These are phyloP conservation scores for Mucor velutinosus DNA, from an alignment of 371 early-diverging fungal species.

Conservation along the genomic window DNA sequence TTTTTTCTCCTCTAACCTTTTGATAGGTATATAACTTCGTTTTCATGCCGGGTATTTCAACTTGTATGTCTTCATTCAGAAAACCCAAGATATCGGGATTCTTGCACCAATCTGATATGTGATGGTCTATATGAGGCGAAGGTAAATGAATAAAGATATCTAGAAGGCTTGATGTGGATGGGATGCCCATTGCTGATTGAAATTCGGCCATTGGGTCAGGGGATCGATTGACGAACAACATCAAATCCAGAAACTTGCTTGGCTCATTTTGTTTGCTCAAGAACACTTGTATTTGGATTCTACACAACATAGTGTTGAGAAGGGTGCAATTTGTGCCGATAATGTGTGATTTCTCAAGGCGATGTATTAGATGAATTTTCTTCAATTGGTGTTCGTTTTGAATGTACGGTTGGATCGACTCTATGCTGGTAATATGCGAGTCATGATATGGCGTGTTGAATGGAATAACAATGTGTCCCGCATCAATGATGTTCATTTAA, in stretches of 20 bases:
- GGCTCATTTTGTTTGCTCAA: background rate
- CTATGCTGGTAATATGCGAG: background rate
- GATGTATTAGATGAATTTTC: background rate
- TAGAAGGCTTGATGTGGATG: slow-evolving; percentile 16
- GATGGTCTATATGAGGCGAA: slow-evolving; percentile 25
- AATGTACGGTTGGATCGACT: background rate
- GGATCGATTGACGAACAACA: background rate
- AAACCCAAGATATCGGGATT: slow-evolving; percentile 19
- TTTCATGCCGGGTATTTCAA: slow-evolving; percentile 56
- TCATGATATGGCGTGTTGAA: background rate
- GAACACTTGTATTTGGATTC: background rate
- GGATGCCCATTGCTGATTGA: background rate
- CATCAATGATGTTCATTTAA: slow-evolving; percentile 3
- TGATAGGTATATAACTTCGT: slow-evolving; percentile 62
- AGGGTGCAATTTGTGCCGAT: background rate
- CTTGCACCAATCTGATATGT: slow-evolving; percentile 1
- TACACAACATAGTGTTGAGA: background rate
- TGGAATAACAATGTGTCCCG: background rate
- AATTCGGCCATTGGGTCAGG: background rate
- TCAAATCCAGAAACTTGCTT: background rate
- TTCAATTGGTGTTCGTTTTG: background rate
- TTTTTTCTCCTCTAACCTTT: slow-evolving; percentile 26
- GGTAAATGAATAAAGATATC: slow-evolving; percentile 51
- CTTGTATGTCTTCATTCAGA: slow-evolving; percentile 10
- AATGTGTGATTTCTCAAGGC: background rate